phyloP scores from a whole-genome alignment of 1,284 basidiomycete genomes.

The Sanghuangporus weigelae region DNA sequence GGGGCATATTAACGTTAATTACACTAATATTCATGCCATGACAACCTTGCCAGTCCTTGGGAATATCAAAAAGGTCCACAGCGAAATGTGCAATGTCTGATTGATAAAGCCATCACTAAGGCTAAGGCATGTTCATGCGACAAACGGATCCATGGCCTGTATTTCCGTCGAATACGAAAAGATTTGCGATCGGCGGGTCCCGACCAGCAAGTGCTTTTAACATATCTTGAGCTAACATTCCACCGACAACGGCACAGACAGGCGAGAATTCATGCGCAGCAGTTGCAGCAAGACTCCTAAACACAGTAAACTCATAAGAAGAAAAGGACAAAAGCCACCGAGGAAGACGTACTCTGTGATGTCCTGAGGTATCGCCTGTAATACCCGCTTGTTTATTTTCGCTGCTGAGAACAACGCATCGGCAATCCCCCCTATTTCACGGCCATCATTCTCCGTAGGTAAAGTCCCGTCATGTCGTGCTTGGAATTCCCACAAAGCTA shows the following conservation, averaged over 20 bases:
- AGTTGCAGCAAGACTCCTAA: conserved; percentile 58
- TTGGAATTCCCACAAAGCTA: conserved; percentile 86
- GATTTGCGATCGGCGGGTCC: conserved; percentile 89
- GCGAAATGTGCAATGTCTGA: not conserved
- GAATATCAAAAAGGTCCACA: not conserved
- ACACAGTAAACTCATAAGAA: not conserved
- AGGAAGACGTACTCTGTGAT: conserved; percentile 50
- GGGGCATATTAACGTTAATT: not conserved
- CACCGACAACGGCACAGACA: conserved; percentile 89
- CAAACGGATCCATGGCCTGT: conserved; percentile 70
- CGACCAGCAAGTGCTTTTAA: conserved; percentile 87
- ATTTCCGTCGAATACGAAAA: conserved; percentile 85
- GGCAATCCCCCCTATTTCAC: conserved; percentile 59
- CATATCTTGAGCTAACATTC: conserved; percentile 92
- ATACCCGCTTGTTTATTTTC: conserved; percentile 65
- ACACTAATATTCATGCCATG: not conserved
- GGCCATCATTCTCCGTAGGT: conserved; percentile 44
- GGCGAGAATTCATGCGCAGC: conserved; percentile 85
- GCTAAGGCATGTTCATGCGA: conserved; percentile 40
- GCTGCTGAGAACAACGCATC: conserved; percentile 55
- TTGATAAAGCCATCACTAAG: conserved; percentile 2
- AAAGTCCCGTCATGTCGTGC: conserved; percentile 48
- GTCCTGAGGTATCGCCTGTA: conserved; percentile 48
- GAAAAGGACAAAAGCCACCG: not conserved
- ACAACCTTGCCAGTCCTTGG: not conserved